Percentiles rank a stretch among this genome's conserved stretches.
Conservation (phyloP, 2,329 filamentous ascomycete genomes). For the Fusarium siculi region DNA sequence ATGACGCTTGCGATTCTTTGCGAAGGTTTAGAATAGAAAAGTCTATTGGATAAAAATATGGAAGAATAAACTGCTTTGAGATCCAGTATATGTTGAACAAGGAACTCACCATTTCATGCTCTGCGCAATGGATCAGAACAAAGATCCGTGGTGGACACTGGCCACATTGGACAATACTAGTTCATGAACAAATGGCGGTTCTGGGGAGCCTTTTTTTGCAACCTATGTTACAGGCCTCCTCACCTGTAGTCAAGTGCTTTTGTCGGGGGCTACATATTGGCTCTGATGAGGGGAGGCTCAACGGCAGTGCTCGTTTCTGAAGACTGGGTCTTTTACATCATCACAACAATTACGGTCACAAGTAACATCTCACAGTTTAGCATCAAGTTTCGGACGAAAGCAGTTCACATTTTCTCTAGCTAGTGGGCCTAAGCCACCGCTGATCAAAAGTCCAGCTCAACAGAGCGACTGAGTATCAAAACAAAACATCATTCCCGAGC, state of each 20-base stretch:
- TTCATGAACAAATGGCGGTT: fast-evolving
- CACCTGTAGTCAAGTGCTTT: not conserved
- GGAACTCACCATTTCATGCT: too few relatives aligned
- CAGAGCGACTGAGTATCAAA: not conserved
- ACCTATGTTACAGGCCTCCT: too few relatives aligned
- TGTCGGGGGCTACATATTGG: fast-evolving
- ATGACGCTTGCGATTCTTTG: fast-evolving
- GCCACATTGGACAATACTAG: too few relatives aligned
- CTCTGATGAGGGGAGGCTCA: not conserved
- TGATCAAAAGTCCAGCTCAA: not conserved
- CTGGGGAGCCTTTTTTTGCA: too few relatives aligned
- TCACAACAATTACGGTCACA: not conserved
- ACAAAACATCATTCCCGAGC: not conserved
- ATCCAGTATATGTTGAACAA: not conserved
- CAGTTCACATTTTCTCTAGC: not conserved
- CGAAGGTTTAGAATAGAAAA: fast-evolving
- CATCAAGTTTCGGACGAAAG: not conserved
- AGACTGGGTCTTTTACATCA: fast-evolving
- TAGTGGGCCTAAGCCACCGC: not conserved
- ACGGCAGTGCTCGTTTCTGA: not conserved
- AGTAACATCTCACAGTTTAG: not conserved
- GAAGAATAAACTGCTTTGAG: not conserved
- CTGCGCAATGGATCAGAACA: not conserved
- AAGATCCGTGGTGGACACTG: not conserved
- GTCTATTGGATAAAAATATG: fast-evolving